Percentiles rank a stretch among this genome's conserved stretches.
These are phyloP conservation scores for Aegilops longissima DNA, from an alignment of 176 grass and related monocot species.

Conservation along the genomic window DNA sequence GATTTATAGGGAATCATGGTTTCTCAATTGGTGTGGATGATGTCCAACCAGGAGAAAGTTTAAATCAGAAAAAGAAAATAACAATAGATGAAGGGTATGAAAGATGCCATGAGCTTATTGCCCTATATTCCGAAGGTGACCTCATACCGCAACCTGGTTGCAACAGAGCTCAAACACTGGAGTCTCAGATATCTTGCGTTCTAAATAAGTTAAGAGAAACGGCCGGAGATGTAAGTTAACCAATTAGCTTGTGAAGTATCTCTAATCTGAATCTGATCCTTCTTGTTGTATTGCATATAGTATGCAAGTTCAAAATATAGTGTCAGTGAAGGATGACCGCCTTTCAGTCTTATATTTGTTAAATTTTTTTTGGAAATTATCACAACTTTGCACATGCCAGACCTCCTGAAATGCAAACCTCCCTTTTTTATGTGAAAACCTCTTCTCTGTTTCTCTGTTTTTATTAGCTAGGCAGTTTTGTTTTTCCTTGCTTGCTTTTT, in stretches of 20 bases:
- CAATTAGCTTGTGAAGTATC: neutral
- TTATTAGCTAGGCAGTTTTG: neutral
- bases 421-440: conserved; percentile 4
- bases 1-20: conserved; percentile 98
- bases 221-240: conserved; percentile 72
- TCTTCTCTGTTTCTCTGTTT: conserved; percentile 9
- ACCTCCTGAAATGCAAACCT: neutral
- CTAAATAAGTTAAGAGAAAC: conserved; percentile 73
- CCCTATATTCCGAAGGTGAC: conserved; percentile 61
- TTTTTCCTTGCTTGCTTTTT: neutral
- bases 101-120: conserved; percentile 77
- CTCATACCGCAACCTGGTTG: conserved; percentile 67
- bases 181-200: conserved; percentile 58
- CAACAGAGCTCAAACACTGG: conserved; percentile 77
- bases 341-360: conserved; percentile 1
- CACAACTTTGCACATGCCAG: neutral
- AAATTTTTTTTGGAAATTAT: neutral
- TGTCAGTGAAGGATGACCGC: neutral
- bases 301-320: neutral
- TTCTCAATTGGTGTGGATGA: conserved; percentile 98
- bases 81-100: conserved; percentile 70
- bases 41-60: conserved; percentile 71
- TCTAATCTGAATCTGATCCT: neutral
- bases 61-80: conserved; percentile 62
- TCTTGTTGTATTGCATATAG: conserved; percentile 22